phyloP scores from a whole-genome alignment of 148 eudicot genomes.

The Fagopyrum homotropicum region DNA sequence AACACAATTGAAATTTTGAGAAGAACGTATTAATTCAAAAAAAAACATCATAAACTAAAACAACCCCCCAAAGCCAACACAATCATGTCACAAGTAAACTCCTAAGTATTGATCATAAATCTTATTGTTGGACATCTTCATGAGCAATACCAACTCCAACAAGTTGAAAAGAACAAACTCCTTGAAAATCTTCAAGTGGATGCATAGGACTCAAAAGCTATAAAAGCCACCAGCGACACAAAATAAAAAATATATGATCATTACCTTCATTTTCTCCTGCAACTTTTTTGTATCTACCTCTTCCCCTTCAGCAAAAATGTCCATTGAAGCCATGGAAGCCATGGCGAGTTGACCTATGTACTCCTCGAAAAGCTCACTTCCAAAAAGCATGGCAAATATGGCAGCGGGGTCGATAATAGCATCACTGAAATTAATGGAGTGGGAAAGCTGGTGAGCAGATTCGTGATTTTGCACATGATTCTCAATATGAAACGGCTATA shows the following conservation, averaged over 20 bases:
- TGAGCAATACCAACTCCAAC: background rate
- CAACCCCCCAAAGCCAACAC: background rate
- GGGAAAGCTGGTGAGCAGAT: conserved; percentile 1
- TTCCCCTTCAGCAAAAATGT: conserved; percentile 75
- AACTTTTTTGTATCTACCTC: conserved; percentile 71
- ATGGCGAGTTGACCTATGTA: conserved; percentile 97
- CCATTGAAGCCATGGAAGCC: conserved; percentile 99
- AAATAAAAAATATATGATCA: background rate
- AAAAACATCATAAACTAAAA: background rate
- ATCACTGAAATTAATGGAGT: conserved; percentile 40
- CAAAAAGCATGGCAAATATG: conserved; percentile 97
- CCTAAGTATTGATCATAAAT: background rate
- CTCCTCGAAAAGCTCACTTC: conserved; percentile 99
- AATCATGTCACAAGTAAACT: background rate
- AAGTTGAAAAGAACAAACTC: background rate
- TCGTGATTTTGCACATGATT: background rate
- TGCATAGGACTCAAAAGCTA: background rate
- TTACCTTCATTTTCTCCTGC: conserved; percentile 96
- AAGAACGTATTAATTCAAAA: background rate
- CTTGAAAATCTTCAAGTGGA: background rate
- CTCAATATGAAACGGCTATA: background rate
- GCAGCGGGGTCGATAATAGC: conserved; percentile 97
- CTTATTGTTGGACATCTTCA: background rate
- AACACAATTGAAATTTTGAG: background rate
- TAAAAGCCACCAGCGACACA: background rate